Evolutionary conservation across 2,329 filamentous ascomycete species (phyloP), one percentile per base, ranked within the genome.

Genomic region (Diaporthe vaccinii): DNA sequence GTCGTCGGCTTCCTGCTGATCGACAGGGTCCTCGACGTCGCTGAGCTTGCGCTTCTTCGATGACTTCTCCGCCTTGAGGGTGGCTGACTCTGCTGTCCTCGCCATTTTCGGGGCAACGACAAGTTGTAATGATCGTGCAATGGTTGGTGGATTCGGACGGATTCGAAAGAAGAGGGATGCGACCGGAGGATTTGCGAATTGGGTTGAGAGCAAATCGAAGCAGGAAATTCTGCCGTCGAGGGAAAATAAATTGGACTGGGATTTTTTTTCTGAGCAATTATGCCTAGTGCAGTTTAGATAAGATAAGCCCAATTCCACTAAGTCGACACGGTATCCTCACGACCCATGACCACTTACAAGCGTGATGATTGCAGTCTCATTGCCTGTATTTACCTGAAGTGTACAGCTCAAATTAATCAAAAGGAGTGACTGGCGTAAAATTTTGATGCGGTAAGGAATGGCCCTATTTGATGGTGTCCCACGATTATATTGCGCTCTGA

Each of bases 31-130:
- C 49, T 72, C 65, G 22, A 61, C 67, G 8, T 77, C 76, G 68
- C 67, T 72, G 34, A 74, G 72, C 74, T 76, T 76, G 67, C 76
- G 76, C 74, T 77, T 74, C 73, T 72, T 77, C 20, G 74, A 68
- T 8, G 73, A 68, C 49, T 73, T 75, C 22, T 74, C 75, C 7
- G 73, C 73, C 62, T 69, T 75, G 59, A 71, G 25, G 34, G 62
- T 61, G 34, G 71, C 36, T 34, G 71, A 51, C 10, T 73, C 61
- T 46, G 46, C 58, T 73, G 75, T 71, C 31, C 58, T 76, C 7
- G 69, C 74, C 75, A 76, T 76, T 20, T 53, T 15, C n/a, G 3
- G 41, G 10, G 3, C 36, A 36, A 22, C 15, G 7, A 46, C 17
- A 36, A 7, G 28, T 4, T 49, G 15, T n/a, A n/a, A 14, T 46